Evolutionary conservation across 2,329 filamentous ascomycete genomes (phyloP).

Genomic region (Pseudocercospora musae): DNA sequence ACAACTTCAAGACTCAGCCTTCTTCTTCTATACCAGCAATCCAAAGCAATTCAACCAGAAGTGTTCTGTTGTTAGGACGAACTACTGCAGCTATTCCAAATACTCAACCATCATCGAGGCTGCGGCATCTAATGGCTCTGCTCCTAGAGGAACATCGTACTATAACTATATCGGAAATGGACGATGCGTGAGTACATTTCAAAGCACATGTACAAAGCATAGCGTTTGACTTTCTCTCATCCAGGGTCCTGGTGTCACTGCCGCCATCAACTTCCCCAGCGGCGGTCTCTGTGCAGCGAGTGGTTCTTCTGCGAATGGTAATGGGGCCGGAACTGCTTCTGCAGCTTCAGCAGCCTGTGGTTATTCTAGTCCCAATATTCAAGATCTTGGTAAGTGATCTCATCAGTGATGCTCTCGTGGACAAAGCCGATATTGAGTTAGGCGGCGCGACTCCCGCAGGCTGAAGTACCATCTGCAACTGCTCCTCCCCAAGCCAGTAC

Average conservation of each 20-base stretch:
- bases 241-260: background rate
- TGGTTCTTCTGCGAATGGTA: background rate
- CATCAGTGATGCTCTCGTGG: background rate
- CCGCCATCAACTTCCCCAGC: background rate
- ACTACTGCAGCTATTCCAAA: background rate
- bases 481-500: too few species aligned
- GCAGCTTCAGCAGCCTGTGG: background rate
- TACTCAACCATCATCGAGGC: background rate
- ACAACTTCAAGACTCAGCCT: background rate
- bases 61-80: background rate
- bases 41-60: background rate
- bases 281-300: background rate
- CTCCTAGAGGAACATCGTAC: background rate
- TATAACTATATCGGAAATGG: background rate
- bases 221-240: background rate
- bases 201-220: background rate
- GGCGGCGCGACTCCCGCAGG: background rate
- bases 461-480: background rate
- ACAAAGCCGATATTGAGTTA: background rate
- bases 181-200: background rate
- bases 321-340: background rate
- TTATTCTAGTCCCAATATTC: background rate
- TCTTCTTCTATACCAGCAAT: background rate
- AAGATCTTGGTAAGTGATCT: background rate
- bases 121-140: background rate